Percentiles rank a stretch among this genome's conserved stretches.
Conservation (phyloP, 2,329 filamentous ascomycete species). For the Aspergillus oerlinghausenensis region DNA sequence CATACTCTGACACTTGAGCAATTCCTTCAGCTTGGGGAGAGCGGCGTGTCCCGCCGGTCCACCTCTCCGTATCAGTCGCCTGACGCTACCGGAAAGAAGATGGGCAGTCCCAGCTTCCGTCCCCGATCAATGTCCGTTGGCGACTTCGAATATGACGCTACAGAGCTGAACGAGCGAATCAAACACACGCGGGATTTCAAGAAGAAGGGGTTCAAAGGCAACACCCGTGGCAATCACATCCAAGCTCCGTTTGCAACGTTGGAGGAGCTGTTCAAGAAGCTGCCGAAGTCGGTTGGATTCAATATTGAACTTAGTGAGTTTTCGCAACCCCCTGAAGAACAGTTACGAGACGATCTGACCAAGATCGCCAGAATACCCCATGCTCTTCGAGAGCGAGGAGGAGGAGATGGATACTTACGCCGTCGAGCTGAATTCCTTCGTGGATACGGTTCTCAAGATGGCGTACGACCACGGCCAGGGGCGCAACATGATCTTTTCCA, state of each 20-base stretch:
- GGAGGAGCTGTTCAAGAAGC: conserved; percentile 82
- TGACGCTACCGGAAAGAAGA: conserved; percentile 8
- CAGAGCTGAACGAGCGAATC: conserved; percentile 71
- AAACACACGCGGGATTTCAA: conserved; percentile 97
- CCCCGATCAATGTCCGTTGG: conserved; percentile 59
- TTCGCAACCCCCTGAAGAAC: conserved; percentile 15
- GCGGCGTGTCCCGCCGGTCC: conserved; percentile 43
- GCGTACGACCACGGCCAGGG: conserved; percentile 80
- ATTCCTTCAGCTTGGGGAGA: conserved; percentile 79
- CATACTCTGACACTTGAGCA: conserved; percentile 89
- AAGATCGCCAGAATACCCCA: conserved; percentile 68
- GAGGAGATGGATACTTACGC: conserved; percentile 96
- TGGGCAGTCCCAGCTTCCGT: conserved; percentile 20
- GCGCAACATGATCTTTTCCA: conserved; percentile 94
- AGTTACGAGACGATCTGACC: conserved; percentile 25
- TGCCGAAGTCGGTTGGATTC: conserved; percentile 82
- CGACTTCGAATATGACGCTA: conserved; percentile 41
- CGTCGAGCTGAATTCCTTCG: conserved; percentile 93
- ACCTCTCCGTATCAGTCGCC: conserved; percentile 39
- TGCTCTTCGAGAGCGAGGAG: conserved; percentile 91
- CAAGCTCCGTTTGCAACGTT: conserved; percentile 93
- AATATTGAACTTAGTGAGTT: conserved; percentile 86
- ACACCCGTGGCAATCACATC: conserved; percentile 89
- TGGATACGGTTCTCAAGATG: conserved; percentile 83
- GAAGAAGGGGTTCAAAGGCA: conserved; percentile 90